Evolutionary conservation across 208 protist species (phyloP).

Genomic region (Sergeia podlipaevii): DNA sequence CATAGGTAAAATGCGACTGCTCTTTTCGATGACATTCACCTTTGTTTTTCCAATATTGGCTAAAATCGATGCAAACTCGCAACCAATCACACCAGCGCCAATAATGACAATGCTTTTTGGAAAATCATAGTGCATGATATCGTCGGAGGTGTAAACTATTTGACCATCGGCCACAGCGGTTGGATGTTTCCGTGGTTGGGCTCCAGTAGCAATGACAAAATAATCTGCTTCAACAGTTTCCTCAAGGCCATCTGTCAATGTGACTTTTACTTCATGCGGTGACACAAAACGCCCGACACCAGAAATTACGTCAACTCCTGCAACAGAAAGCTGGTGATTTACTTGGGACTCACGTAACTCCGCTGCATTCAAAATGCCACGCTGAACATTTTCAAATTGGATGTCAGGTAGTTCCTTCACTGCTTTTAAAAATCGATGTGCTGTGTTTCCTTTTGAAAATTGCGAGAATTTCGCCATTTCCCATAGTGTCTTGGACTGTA

Average conservation of each 20-base stretch:
- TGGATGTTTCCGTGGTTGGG: conserved; percentile 69
- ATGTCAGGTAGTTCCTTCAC: conserved; percentile 44
- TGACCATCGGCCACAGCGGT: conserved; percentile 69
- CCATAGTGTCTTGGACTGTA: conserved; percentile 90
- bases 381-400: conserved; percentile 53
- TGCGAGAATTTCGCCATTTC: conserved; percentile 87
- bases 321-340: conserved; percentile 45
- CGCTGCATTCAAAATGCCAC: conserved; percentile 47
- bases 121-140: conserved; percentile 84
- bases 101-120: conserved; percentile 90
- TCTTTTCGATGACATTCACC: conserved; percentile 89
- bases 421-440: conserved; percentile 51
- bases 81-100: conserved; percentile 90
- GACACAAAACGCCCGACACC: conserved; percentile 55
- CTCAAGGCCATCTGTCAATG: conserved; percentile 23
- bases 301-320: conserved; percentile 43
- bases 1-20: conserved; percentile 77
- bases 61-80: conserved; percentile 91
- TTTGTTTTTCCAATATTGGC: conserved; percentile 85
- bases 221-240: conserved; percentile 75
- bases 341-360: conserved; percentile 70
- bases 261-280: conserved; percentile 37
- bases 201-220: conserved; percentile 86
- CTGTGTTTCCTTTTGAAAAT: conserved; percentile 37
- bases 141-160: conserved; percentile 85